Evolutionary conservation across 1,139 yeast genomes (phyloP).

Genomic region (Magnusiomyces fungicola): DNA sequence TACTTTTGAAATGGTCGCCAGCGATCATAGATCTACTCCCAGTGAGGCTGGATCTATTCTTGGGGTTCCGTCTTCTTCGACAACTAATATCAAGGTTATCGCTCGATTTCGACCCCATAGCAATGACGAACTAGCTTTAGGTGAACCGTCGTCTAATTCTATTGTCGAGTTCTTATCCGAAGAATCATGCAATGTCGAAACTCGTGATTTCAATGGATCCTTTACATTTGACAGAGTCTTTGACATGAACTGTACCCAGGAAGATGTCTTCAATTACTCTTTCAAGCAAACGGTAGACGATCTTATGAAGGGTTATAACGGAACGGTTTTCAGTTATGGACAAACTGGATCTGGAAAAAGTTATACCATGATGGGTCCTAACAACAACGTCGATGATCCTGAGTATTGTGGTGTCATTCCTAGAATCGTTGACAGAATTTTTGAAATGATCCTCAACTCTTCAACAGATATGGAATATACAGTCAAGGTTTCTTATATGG

Average conservation of each 20-base stretch:
- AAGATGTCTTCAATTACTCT: conserved; percentile 54
- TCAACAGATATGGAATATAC: conserved; percentile 55
- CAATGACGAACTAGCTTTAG: neutral
- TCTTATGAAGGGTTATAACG: conserved; percentile 72
- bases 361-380: conserved; percentile 73
- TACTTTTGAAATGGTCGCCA: conserved; percentile 1
- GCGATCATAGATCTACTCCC: conserved; percentile 11
- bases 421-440: conserved; percentile 60
- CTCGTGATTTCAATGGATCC: conserved; percentile 38
- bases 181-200: conserved; percentile 26
- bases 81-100: conserved; percentile 45
- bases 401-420: conserved; percentile 58
- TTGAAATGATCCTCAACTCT: conserved; percentile 46
- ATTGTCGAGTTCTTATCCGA: conserved; percentile 47
- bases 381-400: conserved; percentile 34
- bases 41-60: conserved; percentile 4
- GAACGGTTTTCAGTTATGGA: conserved; percentile 81
- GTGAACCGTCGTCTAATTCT: neutral
- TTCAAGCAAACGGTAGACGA: conserved; percentile 56
- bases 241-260: conserved; percentile 44
- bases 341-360: conserved; percentile 88
- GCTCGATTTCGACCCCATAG: conserved; percentile 54
- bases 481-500: conserved; percentile 69
- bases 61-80: neutral
- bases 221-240: conserved; percentile 69